phyloP scores from a whole-genome alignment of 257 asterid species.

The Coffea eugenioides region DNA sequence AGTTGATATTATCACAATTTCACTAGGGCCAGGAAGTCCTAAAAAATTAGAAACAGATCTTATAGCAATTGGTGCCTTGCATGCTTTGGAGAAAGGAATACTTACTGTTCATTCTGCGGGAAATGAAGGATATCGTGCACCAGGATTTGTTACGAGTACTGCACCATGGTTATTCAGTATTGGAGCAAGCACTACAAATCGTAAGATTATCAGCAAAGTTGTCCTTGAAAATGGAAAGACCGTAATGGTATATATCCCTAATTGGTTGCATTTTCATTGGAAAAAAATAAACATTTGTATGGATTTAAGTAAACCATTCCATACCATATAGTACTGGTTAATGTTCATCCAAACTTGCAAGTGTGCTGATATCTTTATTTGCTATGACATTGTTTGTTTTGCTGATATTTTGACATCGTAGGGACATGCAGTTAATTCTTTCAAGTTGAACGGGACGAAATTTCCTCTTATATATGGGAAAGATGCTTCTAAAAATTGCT shows the following conservation, averaged over 20 bases:
- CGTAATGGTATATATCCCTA: background rate
- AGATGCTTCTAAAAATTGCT: no score
- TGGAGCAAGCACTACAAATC: conserved; percentile 31
- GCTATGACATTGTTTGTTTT: no score
- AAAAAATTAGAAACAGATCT: background rate
- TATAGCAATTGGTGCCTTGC: conserved; percentile 7
- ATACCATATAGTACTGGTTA: no score
- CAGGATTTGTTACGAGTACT: background rate
- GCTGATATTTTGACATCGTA: no score
- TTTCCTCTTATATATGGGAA: no score
- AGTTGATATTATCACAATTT: conserved; percentile 8
- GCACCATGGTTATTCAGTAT: conserved; percentile 31
- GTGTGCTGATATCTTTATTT: no score
- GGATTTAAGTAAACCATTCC: no score
- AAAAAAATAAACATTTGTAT: no score
- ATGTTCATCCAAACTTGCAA: no score
- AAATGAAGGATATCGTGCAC: conserved; percentile 2
- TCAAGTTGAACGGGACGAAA: no score
- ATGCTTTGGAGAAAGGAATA: conserved; percentile 24
- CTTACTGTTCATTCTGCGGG: conserved; percentile 26
- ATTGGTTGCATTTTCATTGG: no score
- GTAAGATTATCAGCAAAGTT: conserved; percentile 8
- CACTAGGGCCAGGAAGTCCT: background rate
- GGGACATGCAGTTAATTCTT: no score
- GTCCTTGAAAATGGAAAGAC: conserved; percentile 14